Conservation (phyloP, 1,139 yeast genomes). For the Yamadazyma oceani region DNA sequence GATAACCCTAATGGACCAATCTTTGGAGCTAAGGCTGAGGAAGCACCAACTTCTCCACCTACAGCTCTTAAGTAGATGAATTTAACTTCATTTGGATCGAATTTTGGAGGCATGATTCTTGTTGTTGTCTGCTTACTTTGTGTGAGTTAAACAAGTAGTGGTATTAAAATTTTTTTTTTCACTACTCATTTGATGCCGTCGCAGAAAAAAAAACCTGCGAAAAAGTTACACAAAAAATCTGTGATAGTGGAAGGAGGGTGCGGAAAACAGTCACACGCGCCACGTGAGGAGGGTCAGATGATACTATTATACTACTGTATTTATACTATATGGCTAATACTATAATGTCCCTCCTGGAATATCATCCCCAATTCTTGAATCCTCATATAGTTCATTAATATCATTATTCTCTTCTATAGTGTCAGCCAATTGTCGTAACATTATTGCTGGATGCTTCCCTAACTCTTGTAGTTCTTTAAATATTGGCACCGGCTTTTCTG, state of each 20-base stretch:
- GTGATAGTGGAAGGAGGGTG: too few relatives aligned
- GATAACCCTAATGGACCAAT: conserved; percentile 99
- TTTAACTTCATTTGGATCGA: conserved; percentile 98
- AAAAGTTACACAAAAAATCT: conserved; percentile 3
- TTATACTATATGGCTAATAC: too few relatives aligned
- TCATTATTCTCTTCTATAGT: conserved; percentile 31
- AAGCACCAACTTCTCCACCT: conserved; percentile 99
- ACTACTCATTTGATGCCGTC: background rate
- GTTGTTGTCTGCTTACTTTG: conserved; percentile 12
- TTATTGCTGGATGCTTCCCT: conserved; percentile 89
- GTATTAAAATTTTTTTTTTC: conserved; percentile 16
- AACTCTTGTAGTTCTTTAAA: conserved; percentile 84
- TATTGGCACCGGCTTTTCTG: conserved; percentile 87
- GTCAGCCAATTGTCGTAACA: conserved; percentile 79
- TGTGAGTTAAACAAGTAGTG: conserved; percentile 10
- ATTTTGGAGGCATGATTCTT: conserved; percentile 94
- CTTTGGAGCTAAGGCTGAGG: conserved; percentile 99
- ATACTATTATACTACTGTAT: too few relatives aligned
- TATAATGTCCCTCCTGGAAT: conserved; percentile 58
- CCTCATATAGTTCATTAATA: conserved; percentile 36
- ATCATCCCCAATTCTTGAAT: conserved; percentile 45
- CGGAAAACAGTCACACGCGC: background rate
- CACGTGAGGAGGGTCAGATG: too few relatives aligned
- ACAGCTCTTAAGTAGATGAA: conserved; percentile 99
- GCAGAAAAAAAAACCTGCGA: conserved; percentile 1